Conservation (phyloP, 768 basidiomycete genomes). For the Pleurotus cornucopiae region DNA sequence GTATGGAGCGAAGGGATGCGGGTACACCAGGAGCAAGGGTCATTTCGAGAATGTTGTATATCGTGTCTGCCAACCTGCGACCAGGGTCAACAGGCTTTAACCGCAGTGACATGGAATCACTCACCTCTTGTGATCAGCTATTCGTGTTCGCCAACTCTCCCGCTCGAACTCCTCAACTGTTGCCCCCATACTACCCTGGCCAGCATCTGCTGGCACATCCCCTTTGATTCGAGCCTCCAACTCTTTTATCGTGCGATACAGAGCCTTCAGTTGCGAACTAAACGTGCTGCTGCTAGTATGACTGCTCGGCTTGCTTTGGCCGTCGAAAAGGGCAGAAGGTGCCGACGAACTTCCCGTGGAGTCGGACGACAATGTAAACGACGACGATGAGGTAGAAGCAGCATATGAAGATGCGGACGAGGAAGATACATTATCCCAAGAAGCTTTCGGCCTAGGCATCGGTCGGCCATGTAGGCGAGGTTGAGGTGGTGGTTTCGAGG, state of each 20-base stretch:
- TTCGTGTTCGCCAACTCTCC: slow-evolving; percentile 71
- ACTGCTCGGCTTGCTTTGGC: slow-evolving; percentile 34
- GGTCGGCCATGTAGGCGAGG: slow-evolving; percentile 46
- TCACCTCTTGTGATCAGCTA: slow-evolving; percentile 81
- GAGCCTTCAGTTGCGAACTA: slow-evolving; percentile 68
- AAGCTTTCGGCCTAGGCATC: slow-evolving; percentile 52
- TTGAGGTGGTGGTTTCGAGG: slow-evolving; percentile 11
- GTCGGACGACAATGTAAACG: slow-evolving; percentile 65
- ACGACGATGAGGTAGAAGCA: slow-evolving; percentile 60
- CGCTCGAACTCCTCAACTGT: slow-evolving; percentile 65
- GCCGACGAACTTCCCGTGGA: slow-evolving; percentile 74
- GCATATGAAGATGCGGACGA: slow-evolving; percentile 76
- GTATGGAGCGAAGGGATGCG: slow-evolving; percentile 82
- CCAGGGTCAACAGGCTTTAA: slow-evolving; percentile 1
- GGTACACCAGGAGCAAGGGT: slow-evolving; percentile 86
- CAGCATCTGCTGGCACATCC: slow-evolving; percentile 52
- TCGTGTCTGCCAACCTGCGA: slow-evolving; percentile 79
- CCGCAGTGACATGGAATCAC: slow-evolving; percentile 22
- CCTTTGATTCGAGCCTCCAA: slow-evolving; percentile 73
- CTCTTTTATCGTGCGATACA: slow-evolving; percentile 78
- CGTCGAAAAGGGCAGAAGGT: slow-evolving; percentile 67
- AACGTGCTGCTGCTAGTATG: slow-evolving; percentile 59
- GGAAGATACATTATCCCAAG: slow-evolving; percentile 68
- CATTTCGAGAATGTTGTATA: slow-evolving; percentile 83
- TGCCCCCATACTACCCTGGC: slow-evolving; percentile 38